Conservation (phyloP, 1,284 basidiomycete genomes). For the Pseudozyma hubeiensis region DNA sequence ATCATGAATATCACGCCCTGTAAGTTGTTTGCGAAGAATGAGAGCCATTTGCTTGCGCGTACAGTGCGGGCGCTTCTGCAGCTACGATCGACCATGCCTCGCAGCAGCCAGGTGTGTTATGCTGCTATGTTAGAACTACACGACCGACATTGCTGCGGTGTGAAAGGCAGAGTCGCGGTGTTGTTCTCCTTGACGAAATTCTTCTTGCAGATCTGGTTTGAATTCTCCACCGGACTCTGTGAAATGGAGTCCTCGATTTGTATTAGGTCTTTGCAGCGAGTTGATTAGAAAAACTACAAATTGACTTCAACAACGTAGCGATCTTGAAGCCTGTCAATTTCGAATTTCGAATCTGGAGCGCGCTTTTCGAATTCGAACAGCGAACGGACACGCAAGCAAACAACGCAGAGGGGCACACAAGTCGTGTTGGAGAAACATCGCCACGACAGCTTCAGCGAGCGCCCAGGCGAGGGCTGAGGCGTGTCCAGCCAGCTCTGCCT, state of each 20-base stretch:
- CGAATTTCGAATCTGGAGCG: background rate
- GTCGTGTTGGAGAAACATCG: slow-evolving; percentile 2
- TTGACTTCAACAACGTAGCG: background rate
- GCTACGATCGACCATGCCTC: background rate
- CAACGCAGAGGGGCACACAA: background rate
- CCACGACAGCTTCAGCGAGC: slow-evolving; percentile 1
- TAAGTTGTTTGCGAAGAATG: too few species aligned
- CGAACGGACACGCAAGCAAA: slow-evolving; percentile 2
- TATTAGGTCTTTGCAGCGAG: background rate
- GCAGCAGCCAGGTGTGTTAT: too few species aligned
- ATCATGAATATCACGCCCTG: too few species aligned
- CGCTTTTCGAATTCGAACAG: slow-evolving; percentile 3
- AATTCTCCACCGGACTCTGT: background rate
- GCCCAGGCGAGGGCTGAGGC: too few species aligned
- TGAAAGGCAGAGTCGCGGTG: background rate
- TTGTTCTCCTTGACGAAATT: slow-evolving; percentile 9
- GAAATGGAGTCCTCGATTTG: background rate
- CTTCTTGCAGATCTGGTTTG: background rate
- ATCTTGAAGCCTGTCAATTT: background rate
- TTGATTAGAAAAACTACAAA: background rate
- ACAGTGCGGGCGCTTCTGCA: background rate
- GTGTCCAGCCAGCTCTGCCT: too few species aligned
- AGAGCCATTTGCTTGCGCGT: too few species aligned
- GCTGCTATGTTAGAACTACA: too few species aligned
- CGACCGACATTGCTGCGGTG: too few species aligned